These are phyloP conservation scores for Volvox carteri DNA, from an alignment of 163 green algal genomes.

Conservation along the genomic window DNA sequence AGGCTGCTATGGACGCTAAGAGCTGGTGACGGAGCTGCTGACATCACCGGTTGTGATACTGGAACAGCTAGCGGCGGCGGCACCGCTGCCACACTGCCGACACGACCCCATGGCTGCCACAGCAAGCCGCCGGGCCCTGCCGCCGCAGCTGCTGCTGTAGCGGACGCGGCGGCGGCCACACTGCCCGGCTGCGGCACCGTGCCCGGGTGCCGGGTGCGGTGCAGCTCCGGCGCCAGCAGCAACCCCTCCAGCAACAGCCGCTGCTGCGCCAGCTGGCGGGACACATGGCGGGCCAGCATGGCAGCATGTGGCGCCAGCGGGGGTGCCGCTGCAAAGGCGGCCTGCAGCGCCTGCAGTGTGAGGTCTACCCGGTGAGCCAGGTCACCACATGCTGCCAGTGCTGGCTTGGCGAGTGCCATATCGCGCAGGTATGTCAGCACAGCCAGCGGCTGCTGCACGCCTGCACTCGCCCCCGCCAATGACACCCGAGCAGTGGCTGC, in stretches of 20 bases:
- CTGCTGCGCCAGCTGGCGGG: slow-evolving; percentile 32
- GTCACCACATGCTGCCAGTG: neutral
- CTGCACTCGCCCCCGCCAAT: neutral
- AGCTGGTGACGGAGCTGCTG: neutral
- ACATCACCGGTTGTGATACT: neutral
- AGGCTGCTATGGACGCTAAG: slow-evolving; percentile 27
- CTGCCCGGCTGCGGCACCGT: slow-evolving; percentile 32
- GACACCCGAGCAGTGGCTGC: neutral
- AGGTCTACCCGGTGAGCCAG: slow-evolving; percentile 30
- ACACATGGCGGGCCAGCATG: slow-evolving; percentile 36
- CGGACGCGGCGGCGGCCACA: neutral
- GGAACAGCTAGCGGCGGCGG: too few relatives aligned
- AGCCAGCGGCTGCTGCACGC: slow-evolving; percentile 26
- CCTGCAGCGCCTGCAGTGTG: slow-evolving; percentile 28
- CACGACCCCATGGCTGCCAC: neutral
- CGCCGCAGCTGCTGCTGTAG: neutral
- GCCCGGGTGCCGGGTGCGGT: slow-evolving; percentile 11
- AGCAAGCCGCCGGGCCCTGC: neutral
- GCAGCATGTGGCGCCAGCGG: slow-evolving; percentile 33
- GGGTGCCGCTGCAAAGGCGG: slow-evolving; percentile 12
- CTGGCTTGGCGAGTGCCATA: slow-evolving; percentile 29
- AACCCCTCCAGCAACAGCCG: slow-evolving; percentile 52
- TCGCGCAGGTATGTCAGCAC: slow-evolving; percentile 36
- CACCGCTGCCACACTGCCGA: neutral
- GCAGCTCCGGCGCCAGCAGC: slow-evolving; percentile 38